Evolutionary conservation across 441 rosid species (phyloP).

Genomic region (Macaranga tanarius): DNA sequence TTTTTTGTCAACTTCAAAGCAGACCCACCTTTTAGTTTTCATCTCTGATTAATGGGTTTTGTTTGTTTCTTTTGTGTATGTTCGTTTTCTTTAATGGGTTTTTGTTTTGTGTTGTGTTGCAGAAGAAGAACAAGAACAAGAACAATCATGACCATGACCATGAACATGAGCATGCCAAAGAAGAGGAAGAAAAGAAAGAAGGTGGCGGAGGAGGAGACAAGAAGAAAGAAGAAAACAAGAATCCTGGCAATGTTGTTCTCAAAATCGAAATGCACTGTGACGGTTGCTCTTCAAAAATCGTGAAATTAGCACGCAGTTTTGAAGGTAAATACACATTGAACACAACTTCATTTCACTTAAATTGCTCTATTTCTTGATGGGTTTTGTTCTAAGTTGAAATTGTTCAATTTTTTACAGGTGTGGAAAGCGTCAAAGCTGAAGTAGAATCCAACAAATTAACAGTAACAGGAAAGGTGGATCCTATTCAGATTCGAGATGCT

Average conservation of each 20-base stretch:
- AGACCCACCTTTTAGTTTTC: too few species aligned
- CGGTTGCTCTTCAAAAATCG: conserved; percentile 55
- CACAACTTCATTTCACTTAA: too few species aligned
- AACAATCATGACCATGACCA: not conserved
- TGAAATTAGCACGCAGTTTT: conserved; percentile 36
- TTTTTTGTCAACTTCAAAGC: too few species aligned
- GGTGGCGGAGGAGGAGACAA: conserved; percentile 28
- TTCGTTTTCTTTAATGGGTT: not conserved
- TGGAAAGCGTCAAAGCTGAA: conserved; percentile 55
- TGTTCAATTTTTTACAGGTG: conserved; percentile 40
- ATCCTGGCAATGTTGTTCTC: conserved; percentile 40
- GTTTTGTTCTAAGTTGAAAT: not conserved
- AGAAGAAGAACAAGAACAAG: conserved; percentile 22
- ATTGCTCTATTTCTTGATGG: too few species aligned
- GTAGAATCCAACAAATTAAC: conserved; percentile 49
- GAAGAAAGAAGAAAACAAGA: conserved; percentile 19
- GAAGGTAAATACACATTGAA: conserved; percentile 34
- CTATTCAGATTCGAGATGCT: conserved; percentile 43
- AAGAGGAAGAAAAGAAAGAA: conserved; percentile 5
- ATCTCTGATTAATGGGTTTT: not conserved
- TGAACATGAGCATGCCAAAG: too few species aligned
- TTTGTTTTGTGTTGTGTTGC: not conserved
- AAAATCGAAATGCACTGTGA: conserved; percentile 63
- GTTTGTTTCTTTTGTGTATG: not conserved
- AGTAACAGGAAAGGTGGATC: conserved; percentile 56